Percentiles rank a stretch among this genome's conserved stretches.
phyloP scores from a whole-genome alignment of 164 flowering plant species.

The Sextonia rubra region DNA sequence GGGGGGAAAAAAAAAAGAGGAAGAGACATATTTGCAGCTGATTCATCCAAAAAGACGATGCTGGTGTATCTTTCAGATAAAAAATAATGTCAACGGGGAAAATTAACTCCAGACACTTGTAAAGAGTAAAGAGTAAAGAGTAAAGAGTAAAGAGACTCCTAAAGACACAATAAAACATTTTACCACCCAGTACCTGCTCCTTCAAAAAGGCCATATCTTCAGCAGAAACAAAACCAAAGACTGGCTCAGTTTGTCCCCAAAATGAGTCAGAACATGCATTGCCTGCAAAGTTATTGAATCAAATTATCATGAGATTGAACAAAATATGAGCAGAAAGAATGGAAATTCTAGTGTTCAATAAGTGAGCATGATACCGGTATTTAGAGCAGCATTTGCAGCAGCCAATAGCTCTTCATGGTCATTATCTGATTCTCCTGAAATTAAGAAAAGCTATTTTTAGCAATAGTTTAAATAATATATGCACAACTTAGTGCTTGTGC shows the following conservation, averaged over 20 bases:
- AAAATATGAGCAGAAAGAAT: background rate
- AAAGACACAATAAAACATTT: background rate
- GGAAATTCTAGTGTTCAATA: background rate
- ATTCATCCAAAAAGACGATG: conserved; percentile 8
- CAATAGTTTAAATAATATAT: background rate
- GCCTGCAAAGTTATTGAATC: conserved; percentile 34
- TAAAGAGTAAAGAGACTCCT: background rate
- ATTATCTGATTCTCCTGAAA: conserved; percentile 66
- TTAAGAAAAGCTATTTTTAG: background rate
- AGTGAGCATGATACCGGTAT: conserved; percentile 33
- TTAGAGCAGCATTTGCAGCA: conserved; percentile 68
- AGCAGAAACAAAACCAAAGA: conserved; percentile 61
- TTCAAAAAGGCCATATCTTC: conserved; percentile 48
- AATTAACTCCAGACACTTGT: background rate
- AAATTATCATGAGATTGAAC: background rate
- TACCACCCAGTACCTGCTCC: conserved; percentile 49
- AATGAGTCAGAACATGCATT: conserved; percentile 50
- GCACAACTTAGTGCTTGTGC: background rate
- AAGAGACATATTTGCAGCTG: conserved; percentile 8
- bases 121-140: background rate
- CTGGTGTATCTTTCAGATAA: background rate
- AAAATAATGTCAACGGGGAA: background rate
- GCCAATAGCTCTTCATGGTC: conserved; percentile 76
- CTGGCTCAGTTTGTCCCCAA: conserved; percentile 77
- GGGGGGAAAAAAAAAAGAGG: too few species aligned